Conservation (phyloP, 2,329 filamentous ascomycete genomes). For the Fusarium siculi region DNA sequence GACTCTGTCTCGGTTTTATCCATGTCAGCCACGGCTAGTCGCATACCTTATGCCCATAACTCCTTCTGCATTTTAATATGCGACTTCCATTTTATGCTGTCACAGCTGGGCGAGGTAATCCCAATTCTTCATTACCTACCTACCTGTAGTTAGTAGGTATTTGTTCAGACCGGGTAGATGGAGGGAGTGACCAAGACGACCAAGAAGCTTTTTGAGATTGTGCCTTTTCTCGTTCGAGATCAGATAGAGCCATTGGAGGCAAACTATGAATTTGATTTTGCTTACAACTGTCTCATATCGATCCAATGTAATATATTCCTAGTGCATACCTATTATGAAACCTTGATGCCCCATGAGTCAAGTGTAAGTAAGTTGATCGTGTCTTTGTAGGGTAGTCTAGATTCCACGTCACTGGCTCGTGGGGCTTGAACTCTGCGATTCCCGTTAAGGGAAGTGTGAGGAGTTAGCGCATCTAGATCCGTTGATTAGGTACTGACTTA, state of each 20-base stretch:
- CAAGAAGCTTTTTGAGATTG: not conserved
- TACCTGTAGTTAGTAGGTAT: not conserved
- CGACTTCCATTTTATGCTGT: not conserved
- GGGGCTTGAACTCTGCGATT: not conserved
- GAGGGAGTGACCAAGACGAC: not conserved
- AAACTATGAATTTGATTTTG: not conserved
- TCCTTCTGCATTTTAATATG: not conserved
- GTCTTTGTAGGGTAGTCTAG: not conserved
- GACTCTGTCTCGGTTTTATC: not conserved
- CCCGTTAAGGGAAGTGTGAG: not conserved
- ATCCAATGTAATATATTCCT: not conserved
- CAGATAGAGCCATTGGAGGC: not conserved
- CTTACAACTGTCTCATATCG: not conserved
- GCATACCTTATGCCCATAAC: not conserved
- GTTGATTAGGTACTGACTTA: not conserved
- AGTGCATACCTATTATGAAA: not conserved
- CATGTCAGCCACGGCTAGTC: not conserved
- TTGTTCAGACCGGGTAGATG: not conserved
- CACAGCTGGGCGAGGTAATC: no score
- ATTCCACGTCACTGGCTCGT: not conserved
- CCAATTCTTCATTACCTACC: no score
- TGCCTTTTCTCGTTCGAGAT: not conserved
- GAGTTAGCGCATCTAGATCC: not conserved
- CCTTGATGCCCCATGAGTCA: not conserved
- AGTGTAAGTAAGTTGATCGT: not conserved